Conservation (phyloP, 164 flowering plant species). For the Chimonanthus salicifolius region DNA sequence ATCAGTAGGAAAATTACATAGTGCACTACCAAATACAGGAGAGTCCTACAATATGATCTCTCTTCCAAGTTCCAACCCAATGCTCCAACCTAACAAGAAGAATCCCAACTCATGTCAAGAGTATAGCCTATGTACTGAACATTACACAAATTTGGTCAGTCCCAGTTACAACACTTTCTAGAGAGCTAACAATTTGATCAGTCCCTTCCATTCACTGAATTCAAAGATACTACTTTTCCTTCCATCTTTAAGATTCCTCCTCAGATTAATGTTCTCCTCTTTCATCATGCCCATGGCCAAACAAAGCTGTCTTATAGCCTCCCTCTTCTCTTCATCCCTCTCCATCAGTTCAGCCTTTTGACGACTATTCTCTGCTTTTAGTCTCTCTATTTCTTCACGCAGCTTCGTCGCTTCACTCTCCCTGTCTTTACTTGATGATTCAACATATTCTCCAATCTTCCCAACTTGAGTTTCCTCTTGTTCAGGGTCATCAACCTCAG, state of each 20-base stretch:
- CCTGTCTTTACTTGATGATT: no score
- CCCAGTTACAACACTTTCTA: background rate
- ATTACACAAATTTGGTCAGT: no score
- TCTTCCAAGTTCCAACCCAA: no score
- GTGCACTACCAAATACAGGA: no score
- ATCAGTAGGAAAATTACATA: no score
- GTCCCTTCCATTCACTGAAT: constrained; percentile 30
- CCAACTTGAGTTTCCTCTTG: constrained; percentile 28
- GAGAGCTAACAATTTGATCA: constrained; percentile 7
- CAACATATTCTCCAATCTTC: no score
- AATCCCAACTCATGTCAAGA: no score
- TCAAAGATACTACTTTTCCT: constrained; percentile 32
- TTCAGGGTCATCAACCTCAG: constrained; percentile 22
- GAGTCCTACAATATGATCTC: no score
- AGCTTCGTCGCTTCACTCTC: constrained; percentile 25
- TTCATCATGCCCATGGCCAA: constrained; percentile 52
- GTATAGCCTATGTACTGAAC: no score
- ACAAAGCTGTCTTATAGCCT: constrained; percentile 77
- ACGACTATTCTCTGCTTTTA: constrained; percentile 46
- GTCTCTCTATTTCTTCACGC: constrained; percentile 49
- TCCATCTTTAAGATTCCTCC: constrained; percentile 23
- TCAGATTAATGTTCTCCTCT: constrained; percentile 51
- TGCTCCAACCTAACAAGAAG: no score
- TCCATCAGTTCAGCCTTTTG: constrained; percentile 40
- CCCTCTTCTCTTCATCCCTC: constrained; percentile 91